Evolutionary conservation across 768 basidiomycete species (phyloP).

Genomic region (Amanita exitialis): DNA sequence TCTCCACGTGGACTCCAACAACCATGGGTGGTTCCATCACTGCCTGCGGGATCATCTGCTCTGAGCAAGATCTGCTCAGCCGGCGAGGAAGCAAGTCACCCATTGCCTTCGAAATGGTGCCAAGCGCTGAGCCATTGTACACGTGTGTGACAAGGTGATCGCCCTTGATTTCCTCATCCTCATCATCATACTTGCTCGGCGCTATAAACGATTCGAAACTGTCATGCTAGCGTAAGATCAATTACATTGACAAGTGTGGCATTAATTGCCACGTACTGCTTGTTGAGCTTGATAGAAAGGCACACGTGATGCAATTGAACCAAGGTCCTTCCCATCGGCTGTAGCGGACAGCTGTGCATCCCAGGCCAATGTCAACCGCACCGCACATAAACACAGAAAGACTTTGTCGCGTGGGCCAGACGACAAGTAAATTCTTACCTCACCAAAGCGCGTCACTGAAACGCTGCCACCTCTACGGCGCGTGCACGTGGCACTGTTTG

Average conservation of each 20-base stretch:
- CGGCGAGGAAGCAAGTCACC: slow-evolving; percentile 34
- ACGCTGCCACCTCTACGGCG: slow-evolving; percentile 36
- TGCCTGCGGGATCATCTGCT: slow-evolving; percentile 20
- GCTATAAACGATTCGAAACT: slow-evolving; percentile 36
- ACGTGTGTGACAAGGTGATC: slow-evolving; percentile 41
- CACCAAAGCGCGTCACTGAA: slow-evolving; percentile 51
- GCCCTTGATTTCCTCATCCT: slow-evolving; percentile 26
- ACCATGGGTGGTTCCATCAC: slow-evolving; percentile 20
- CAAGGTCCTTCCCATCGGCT: not conserved
- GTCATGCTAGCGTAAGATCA: slow-evolving; percentile 23
- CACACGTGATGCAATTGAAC: slow-evolving; percentile 30
- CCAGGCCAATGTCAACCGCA: not conserved
- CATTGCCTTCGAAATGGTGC: slow-evolving; percentile 31
- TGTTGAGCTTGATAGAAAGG: slow-evolving; percentile 36
- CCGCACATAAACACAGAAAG: not conserved
- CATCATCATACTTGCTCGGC: slow-evolving; percentile 14
- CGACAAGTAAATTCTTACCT: slow-evolving; percentile 25
- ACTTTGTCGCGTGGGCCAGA: not conserved
- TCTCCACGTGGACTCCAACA: slow-evolving; percentile 39
- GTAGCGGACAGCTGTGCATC: not conserved
- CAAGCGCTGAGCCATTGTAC: slow-evolving; percentile 33
- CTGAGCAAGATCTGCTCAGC: slow-evolving; percentile 31
- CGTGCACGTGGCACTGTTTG: not conserved
- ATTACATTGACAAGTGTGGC: slow-evolving; percentile 6
- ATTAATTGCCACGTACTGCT: slow-evolving; percentile 21